Evolutionary conservation across 2,329 filamentous ascomycete species (phyloP), one percentile per base, ranked within the genome.

Genomic region (Exutisphaerella laricina): DNA sequence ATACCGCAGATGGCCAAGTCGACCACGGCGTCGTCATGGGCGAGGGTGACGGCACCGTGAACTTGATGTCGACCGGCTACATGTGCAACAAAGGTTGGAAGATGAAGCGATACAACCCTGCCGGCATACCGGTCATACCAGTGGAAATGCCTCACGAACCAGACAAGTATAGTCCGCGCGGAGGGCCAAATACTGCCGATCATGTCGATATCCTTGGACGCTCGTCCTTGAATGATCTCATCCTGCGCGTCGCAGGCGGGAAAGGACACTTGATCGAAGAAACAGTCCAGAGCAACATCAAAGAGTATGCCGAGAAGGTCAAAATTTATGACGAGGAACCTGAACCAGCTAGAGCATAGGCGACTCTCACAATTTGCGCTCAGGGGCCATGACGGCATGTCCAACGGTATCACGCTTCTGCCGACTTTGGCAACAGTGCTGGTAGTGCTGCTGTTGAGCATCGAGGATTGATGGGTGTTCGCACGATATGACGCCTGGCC

Each of bases 121-220:
- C 88, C 0, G 82, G 83, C 2, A 77, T 83, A 22, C 80, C 88
- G 57, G 71, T 98, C 50, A 94, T 81, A 29, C 85, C 89, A 0
- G 88, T 84, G 48, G 92, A 98, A 70, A 98, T 98, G 92, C 85
- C 83, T 1, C 92, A 98, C 61, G 89, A 97, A 59, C 92, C 92
- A 1, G 90, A 96, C 56, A 72, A 87, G 13, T 98, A 96, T 64
- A 90, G 82, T 56, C 88, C 92, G 0, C 73, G 92, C 4, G 80
- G 79, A 30, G 79, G 78, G 0, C 79, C 79, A 0, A 82, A 82
- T 53, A 82, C 79, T 25, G 77, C 88, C 10, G 92, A 98, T 61
- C 92, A 98, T 60, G 92, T 98, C 38, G 92, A 98, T 61, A 98
- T 98, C 45, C 73, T 98, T 2, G 92, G 92, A 1, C 74, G 92